Evolutionary conservation across 495 filamentous ascomycete species (phyloP).

Genomic region (Trichocladium uniseriatum): DNA sequence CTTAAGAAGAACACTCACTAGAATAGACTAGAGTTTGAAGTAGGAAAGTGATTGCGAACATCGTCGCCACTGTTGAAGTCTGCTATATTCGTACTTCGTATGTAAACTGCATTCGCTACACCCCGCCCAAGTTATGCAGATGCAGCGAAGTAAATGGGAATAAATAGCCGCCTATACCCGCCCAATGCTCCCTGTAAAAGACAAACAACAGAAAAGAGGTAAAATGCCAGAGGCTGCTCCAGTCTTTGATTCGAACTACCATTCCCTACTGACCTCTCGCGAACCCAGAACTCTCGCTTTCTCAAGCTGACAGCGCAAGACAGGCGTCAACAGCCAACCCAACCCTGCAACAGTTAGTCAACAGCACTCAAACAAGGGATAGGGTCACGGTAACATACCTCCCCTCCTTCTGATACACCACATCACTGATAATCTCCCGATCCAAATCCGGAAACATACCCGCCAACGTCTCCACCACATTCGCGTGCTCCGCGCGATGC

Average conservation of each 20-base stretch:
- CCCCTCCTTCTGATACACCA: conserved; percentile 84
- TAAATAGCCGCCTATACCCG: conserved; percentile 4
- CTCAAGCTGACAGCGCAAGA: conserved; percentile 59
- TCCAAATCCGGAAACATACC: conserved; percentile 93
- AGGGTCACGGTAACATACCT: conserved; percentile 50
- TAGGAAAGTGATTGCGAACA: no score
- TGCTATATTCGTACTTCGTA: no score
- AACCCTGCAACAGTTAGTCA: conserved; percentile 47
- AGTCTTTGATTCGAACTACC: no score
- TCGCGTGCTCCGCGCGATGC: conserved; percentile 73
- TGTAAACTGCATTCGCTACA: no score
- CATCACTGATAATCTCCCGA: conserved; percentile 84
- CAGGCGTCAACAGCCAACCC: conserved; percentile 87
- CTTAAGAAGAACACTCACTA: no score
- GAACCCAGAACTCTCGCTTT: not conserved
- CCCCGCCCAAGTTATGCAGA: conserved; percentile 6
- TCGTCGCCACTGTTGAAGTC: no score
- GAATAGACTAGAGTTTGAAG: no score
- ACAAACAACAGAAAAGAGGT: not conserved
- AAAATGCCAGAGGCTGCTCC: no score
- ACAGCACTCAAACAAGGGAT: not conserved
- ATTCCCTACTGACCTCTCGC: not conserved
- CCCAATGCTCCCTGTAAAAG: conserved; percentile 10
- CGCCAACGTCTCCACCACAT: conserved; percentile 83
- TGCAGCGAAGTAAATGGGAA: conserved; percentile 7